Conservation (phyloP, 2,329 filamentous ascomycete species). For the Beauveria varroae region DNA sequence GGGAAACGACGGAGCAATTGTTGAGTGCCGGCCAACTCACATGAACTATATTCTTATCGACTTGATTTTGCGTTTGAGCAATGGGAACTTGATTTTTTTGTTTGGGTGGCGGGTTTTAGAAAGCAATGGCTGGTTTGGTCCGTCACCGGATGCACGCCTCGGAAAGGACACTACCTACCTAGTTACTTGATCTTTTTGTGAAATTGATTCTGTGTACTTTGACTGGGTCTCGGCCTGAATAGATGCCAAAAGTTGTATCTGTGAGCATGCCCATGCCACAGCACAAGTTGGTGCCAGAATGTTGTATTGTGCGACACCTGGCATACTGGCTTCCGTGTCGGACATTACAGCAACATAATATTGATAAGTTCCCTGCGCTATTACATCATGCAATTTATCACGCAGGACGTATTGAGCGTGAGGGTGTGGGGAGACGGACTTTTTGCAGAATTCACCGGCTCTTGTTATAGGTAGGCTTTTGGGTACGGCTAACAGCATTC, state of each 20-base stretch:
- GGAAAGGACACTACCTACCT: slow-evolving; percentile 5
- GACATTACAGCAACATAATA: not conserved
- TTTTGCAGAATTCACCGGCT: slow-evolving; percentile 4
- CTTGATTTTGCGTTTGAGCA: slow-evolving; percentile 10
- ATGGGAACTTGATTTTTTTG: slow-evolving; percentile 4
- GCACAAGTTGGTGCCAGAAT: not conserved
- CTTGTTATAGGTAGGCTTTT: not conserved
- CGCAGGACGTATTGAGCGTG: no score
- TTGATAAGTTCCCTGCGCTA: no score
- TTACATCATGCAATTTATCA: no score
- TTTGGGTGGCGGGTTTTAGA: slow-evolving; percentile 14
- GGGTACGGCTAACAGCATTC: no score
- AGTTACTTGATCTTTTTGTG: slow-evolving; percentile 1
- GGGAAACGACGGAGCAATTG: not conserved
- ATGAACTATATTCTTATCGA: not conserved
- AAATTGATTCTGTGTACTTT: slow-evolving; percentile 5
- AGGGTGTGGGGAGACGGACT: not conserved
- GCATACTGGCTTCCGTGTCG: not conserved
- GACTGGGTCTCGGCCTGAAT: not conserved
- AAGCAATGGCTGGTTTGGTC: slow-evolving; percentile 12
- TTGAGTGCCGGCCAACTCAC: slow-evolving; percentile 4
- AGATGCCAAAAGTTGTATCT: not conserved
- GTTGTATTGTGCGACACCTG: not conserved
- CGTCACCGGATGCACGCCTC: slow-evolving; percentile 12
- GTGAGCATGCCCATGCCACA: no score